Percentiles rank a stretch among this genome's conserved stretches.
Evolutionary conservation across 805 yeast genomes (phyloP).

Genomic region (Hermanozyma aechmeae): DNA sequence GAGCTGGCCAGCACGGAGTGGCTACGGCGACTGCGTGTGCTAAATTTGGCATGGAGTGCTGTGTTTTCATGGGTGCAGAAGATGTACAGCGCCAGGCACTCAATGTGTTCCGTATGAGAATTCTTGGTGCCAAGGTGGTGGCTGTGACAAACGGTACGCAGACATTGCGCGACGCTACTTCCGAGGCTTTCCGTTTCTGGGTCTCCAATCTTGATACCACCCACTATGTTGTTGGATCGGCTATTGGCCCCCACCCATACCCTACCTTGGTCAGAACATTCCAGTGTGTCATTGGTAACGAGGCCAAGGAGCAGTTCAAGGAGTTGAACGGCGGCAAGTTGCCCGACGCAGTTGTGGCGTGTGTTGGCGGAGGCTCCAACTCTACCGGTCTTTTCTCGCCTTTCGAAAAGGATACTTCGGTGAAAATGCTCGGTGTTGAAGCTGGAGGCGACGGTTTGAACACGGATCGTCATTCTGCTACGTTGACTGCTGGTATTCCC

Average conservation of each 20-base stretch:
- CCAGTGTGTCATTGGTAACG: slow-evolving; percentile 95
- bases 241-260: slow-evolving; percentile 98
- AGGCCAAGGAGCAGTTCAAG: slow-evolving; percentile 85
- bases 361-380: slow-evolving; percentile 99
- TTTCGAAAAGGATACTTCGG: slow-evolving; percentile 72
- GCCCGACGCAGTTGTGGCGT: slow-evolving; percentile 93
- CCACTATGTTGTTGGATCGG: slow-evolving; percentile 95
- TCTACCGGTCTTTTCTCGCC: slow-evolving; percentile 94
- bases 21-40: slow-evolving; percentile 93
- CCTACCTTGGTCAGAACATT: slow-evolving; percentile 97
- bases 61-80: slow-evolving; percentile 98
- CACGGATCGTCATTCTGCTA: slow-evolving; percentile 86
- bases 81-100: slow-evolving; percentile 98
- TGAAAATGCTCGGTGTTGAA: slow-evolving; percentile 85
- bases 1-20: slow-evolving; percentile 92
- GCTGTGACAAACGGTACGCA: slow-evolving; percentile 92
- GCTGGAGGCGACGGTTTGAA: slow-evolving; percentile 98
- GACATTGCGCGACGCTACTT: slow-evolving; percentile 95
- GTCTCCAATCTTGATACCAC: slow-evolving; percentile 79
- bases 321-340: slow-evolving; percentile 69
- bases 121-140: slow-evolving; percentile 91
- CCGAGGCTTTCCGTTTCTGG: slow-evolving; percentile 96
- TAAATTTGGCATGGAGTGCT: slow-evolving; percentile 86
- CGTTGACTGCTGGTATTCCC: slow-evolving; percentile 87
- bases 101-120: slow-evolving; percentile 94